Percentiles rank a stretch among this genome's conserved stretches.
Evolutionary conservation across 129 eudicot genomes (phyloP).

Genomic region (Daucus carota): DNA sequence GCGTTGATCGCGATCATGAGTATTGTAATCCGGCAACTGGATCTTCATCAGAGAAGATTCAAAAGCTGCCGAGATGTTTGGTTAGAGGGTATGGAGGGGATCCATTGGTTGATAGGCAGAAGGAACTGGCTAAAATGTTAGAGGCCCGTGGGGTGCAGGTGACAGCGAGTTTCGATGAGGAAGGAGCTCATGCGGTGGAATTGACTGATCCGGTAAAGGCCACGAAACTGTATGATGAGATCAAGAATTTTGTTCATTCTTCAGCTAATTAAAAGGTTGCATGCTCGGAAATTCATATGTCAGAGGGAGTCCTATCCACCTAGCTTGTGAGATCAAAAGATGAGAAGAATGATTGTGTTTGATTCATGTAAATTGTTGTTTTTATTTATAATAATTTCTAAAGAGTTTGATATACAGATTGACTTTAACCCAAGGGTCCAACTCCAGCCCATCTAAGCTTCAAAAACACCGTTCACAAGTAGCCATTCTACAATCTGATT

Average conservation of each 20-base stretch:
- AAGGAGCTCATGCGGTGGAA: constrained; percentile 59
- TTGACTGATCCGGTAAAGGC: constrained; percentile 40
- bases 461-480: no score
- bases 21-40: constrained; percentile 35
- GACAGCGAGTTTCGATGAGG: constrained; percentile 32
- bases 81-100: constrained; percentile 53
- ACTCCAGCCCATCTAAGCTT: no score
- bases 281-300: no score
- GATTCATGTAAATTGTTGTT: no score
- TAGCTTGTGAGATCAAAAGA: no score
- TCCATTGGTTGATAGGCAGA: constrained; percentile 54
- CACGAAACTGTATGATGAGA: constrained; percentile 25
- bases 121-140: constrained; percentile 44
- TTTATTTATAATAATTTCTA: no score
- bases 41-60: constrained; percentile 29
- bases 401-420: no score
- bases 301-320: no score
- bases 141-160: constrained; percentile 53
- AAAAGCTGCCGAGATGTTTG: constrained; percentile 47
- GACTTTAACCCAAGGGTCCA: no score
- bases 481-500: no score
- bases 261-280: not conserved
- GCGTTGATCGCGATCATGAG: constrained; percentile 47
- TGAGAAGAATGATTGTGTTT: no score
- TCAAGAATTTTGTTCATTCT: constrained; percentile 32